Evolutionary conservation across 108 stramenopile species (phyloP).

Genomic region (Fragilaria crotonensis): DNA sequence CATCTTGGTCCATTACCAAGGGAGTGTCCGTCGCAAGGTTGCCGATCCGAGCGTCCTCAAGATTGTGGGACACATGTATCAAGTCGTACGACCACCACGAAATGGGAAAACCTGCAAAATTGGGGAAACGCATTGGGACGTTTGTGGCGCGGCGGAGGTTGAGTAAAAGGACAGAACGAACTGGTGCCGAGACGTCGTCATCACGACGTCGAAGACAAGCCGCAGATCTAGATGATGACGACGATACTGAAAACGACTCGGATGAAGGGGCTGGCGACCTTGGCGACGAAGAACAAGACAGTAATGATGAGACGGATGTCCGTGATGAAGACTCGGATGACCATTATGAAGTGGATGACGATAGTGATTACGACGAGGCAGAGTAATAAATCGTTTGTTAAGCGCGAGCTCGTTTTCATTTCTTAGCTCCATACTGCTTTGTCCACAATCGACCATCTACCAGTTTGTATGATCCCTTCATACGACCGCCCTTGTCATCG

Average conservation of each 20-base stretch:
- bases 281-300: slow-evolving; percentile 17
- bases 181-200: too few species aligned
- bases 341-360: too few species aligned
- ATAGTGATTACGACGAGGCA: too few species aligned
- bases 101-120: slow-evolving; percentile 16
- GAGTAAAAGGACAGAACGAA: too few species aligned
- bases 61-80: slow-evolving; percentile 38
- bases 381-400: too few species aligned
- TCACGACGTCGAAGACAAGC: neutral
- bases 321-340: too few species aligned
- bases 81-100: slow-evolving; percentile 14
- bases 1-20: slow-evolving; percentile 27
- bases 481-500: slow-evolving; percentile 68
- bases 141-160: slow-evolving; percentile 40
- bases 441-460: slow-evolving; percentile 62
- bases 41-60: slow-evolving; percentile 40
- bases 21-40: slow-evolving; percentile 35
- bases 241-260: slow-evolving; percentile 7
- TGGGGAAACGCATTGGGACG: slow-evolving; percentile 28
- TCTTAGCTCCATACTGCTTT: too few species aligned
- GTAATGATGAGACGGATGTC: too few species aligned
- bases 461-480: slow-evolving; percentile 60
- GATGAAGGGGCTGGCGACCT: slow-evolving; percentile 3
- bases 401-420: too few species aligned
- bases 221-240: slow-evolving; percentile 7